phyloP scores from a whole-genome alignment of 2,329 filamentous ascomycete genomes.

The Cercospora zeina region DNA sequence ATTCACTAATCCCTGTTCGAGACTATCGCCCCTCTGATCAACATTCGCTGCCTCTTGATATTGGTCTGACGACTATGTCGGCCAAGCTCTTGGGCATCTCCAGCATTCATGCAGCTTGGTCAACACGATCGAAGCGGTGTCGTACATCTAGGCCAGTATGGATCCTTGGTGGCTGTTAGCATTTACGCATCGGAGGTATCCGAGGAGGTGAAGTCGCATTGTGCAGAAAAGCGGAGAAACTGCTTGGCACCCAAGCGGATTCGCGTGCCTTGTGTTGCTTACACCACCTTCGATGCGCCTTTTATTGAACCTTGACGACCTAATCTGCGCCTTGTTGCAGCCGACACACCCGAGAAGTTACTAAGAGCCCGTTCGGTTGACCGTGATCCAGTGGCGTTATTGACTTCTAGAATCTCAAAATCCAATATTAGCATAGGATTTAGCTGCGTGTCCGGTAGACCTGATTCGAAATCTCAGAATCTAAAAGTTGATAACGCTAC shows the following conservation, averaged over 20 bases:
- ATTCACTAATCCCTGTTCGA: conserved; percentile 7
- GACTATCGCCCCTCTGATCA: background rate
- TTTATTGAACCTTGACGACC: conserved; percentile 4
- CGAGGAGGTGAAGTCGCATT: conserved; percentile 1
- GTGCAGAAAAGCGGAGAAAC: background rate
- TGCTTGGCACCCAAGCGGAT: background rate
- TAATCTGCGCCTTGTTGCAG: background rate
- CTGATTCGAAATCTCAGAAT: too few relatives aligned
- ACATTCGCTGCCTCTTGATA: background rate
- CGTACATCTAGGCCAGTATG: background rate
- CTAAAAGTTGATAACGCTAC: too few relatives aligned
- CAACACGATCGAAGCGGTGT: background rate
- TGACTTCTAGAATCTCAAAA: too few relatives aligned
- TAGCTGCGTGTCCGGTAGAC: too few relatives aligned
- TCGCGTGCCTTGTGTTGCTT: background rate
- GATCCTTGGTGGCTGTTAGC: background rate
- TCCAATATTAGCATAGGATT: too few relatives aligned
- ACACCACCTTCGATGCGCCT: conserved; percentile 5
- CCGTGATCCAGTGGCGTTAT: too few relatives aligned
- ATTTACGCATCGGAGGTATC: background rate
- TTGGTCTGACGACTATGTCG: background rate
- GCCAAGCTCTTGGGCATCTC: background rate
- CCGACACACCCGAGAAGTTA: background rate
- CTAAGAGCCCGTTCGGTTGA: too few relatives aligned
- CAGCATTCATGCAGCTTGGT: background rate